phyloP scores from a whole-genome alignment of 2,329 filamentous ascomycete genomes.

The Xylariales sp. region DNA sequence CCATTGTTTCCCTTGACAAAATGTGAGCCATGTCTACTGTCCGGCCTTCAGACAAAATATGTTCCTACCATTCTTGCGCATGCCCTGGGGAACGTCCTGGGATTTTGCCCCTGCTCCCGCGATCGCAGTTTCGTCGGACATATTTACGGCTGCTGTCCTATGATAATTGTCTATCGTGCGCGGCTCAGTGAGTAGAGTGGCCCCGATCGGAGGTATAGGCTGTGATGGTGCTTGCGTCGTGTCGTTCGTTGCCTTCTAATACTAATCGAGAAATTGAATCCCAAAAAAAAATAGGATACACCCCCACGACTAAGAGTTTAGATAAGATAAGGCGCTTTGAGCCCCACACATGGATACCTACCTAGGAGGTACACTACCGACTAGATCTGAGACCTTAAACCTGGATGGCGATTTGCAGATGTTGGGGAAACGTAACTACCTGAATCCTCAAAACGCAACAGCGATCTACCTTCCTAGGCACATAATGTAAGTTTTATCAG shows the following conservation, averaged over 20 bases:
- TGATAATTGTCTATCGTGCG: neutral
- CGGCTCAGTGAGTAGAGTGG: neutral
- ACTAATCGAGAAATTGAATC: neutral
- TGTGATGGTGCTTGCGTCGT: neutral
- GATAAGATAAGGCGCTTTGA: slow-evolving; percentile 24
- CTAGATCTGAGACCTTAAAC: no score
- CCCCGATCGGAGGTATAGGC: neutral
- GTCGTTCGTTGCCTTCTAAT: neutral
- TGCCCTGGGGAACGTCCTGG: slow-evolving; percentile 63
- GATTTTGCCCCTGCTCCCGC: slow-evolving; percentile 48
- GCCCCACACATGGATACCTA: no score
- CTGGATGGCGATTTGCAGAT: no score
- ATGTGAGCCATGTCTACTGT: slow-evolving; percentile 31
- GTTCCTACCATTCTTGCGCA: slow-evolving; percentile 83
- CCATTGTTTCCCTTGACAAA: slow-evolving; percentile 88
- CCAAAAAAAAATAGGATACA: slow-evolving; percentile 9
- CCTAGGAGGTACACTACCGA: no score
- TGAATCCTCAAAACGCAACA: no score
- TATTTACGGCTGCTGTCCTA: slow-evolving; percentile 44
- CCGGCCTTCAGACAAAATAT: neutral
- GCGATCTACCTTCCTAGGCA: no score
- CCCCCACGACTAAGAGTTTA: neutral
- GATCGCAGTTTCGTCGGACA: slow-evolving; percentile 57
- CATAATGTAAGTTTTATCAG: no score
- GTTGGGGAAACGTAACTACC: no score